Base-by-base conservation (phyloP, 139 green algal species). In the Chlorella sp. region DNA sequence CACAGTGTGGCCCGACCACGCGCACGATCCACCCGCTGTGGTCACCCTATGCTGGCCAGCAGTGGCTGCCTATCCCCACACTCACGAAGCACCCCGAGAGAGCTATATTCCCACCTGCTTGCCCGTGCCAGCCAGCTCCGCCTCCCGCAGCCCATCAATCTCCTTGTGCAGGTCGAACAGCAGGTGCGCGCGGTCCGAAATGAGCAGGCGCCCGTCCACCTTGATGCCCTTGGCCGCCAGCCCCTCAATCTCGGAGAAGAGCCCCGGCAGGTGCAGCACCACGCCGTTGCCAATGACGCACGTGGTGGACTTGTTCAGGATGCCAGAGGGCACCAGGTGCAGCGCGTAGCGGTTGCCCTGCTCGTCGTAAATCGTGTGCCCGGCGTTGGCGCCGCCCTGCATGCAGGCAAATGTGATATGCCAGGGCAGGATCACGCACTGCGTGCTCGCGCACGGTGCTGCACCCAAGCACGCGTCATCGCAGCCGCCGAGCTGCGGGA, bases 131-230 rank as follows among this genome's bases (percentile, higher is more conserved):
- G 84, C 85, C 33, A 98, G 85, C 86, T 98, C 93, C 1, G 80
- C 90, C 81, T 99, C 96, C 0, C 96, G 84, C 34, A 93, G 72
- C 0, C 93, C 96, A 74, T 99, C 96, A 30, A 98, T 91, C 79
- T 96, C 92, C 85, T 97, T 97, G 82, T 99, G 96, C 64, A 99
- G 73, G 74, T 99, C 95, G 75, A 99, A 98, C 32, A 99, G 88
- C 67, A 99, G 80, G 82, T 99, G 96, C 0, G 96, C 96, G 22
- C 96, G 79, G 78, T 97, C 90, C 1, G 83, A 91, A 42, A 96
- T 84, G 17, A 93, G 71, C 32, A 97, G 83, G 6, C 90, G 82
- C 6, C 83, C 87, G 20, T 74, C 49, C 35, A 80, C 74, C 29
- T 77, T 64, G 5, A 93, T 80, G 27, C 84, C 86, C 35, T 83